Base-by-base conservation (phyloP, 148 eudicot genomes). In the Linanthus parryae region DNA sequence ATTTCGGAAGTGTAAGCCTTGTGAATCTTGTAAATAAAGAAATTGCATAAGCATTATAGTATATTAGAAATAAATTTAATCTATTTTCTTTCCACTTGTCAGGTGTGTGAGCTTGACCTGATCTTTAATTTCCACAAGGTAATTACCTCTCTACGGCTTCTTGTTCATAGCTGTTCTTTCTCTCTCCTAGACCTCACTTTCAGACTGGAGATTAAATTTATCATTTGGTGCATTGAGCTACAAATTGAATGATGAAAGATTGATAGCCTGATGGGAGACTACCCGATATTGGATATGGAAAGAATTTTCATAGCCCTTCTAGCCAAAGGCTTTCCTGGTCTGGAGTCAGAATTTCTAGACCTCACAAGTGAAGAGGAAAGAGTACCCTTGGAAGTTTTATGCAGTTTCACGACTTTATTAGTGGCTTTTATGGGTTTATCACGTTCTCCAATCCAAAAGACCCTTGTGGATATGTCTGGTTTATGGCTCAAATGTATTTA, bases 71-170 rank as follows among this genome's bases (percentile, higher is more conserved):
- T n/a, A n/a, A n/a, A n/a, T n/a, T n/a, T n/a, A n/a, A n/a, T n/a
- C n/a, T 59, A 5, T 34, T 44, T 52, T 2, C 5, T 25, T 23
- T 60, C 27, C 59, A 45, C 59, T 56, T 64, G 56, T 26, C 65
- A 91, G 97, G 97, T 91, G 12, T 86, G 95, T 54, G 97, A 91
- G 58, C 67, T 91, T 78, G 97, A 91, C 69, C 64, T 91, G 67
- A 86, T 91, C 70, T 91, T 81, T 46, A 83, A 91, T 67, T 91
- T 91, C 57, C 97, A 91, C 64, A 86, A 91, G 95, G 97, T 91
- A 76, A 29, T 58, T 61, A 39, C 30, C 33, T 12, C 22, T 54
- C 24, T n/a, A 41, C 49, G 27, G 19, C 55, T 46, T 37, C 23
- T 13, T 45, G 11, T 46, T 55, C 20, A 24, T 37, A 28, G 41